Base-by-base conservation (phyloP, 768 basidiomycete genomes). In the Sporobolomyces phaffii region DNA sequence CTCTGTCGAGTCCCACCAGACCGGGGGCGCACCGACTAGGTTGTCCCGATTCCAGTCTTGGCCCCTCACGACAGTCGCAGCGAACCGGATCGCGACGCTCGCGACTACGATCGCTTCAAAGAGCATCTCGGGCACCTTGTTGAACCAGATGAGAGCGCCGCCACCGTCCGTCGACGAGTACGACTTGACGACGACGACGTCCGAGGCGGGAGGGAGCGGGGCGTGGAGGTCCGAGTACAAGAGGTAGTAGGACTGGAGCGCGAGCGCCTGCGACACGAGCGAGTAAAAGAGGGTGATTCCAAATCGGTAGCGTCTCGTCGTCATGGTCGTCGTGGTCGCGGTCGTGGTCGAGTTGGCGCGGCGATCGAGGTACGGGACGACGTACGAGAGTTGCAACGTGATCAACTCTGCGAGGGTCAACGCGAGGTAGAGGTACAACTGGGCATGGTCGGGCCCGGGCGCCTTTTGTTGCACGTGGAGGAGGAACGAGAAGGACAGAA, bases 401-500 rank as follows among this genome's bases (percentile, higher is more conserved):
- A 52, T 13, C 41, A 66, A 31, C 18, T 70, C 69, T 44, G 34
- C 2, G 28, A 63, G 33, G 10, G 49, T 48, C 11, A 62, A 20
- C 33, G 60, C 31, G 26, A 70, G 51, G 58, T 63, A 65, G 17
- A 43, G 40, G 62, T 70, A 65, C 8, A 66, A 49, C n/a, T 65
- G 33, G 18, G 22, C 3, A 31, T 13, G 1, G 4, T 14, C 9
- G 24, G 15, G n/a, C 15, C 3, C 5, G 17, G 50, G 9, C 20
- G 58, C 28, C 24, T 45, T 31, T 13, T 53, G 38, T 28, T 70
- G 57, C 28, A 66, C 48, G 64, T 70, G 69, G 26, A 70, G 50
- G 52, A 70, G 62, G 61, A 70, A 70, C 9, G 69, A 53, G 60
- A 66, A 70, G 22, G 51, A 56, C 15, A 70, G 40, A 51, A 70